A percentile compares a stretch with the other conserved stretches of the same genome.
phyloP scores from a whole-genome alignment of 1,139 yeast species.

The Candida sanyaensis region DNA sequence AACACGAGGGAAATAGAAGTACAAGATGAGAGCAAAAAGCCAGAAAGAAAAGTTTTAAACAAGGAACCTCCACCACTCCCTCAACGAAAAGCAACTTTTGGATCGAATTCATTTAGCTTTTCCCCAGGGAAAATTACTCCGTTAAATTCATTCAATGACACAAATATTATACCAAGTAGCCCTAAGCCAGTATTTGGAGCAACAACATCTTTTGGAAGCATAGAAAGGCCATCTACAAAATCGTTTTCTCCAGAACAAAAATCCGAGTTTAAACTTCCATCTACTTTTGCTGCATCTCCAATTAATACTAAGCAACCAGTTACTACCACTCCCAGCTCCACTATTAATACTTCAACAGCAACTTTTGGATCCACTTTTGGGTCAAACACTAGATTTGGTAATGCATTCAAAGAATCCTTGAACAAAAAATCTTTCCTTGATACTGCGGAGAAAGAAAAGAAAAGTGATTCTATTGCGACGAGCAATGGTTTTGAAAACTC shows the following conservation, averaged over 20 bases:
- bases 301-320: neutral
- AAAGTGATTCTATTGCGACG: conserved; percentile 14
- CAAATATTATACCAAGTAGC: conserved; percentile 8
- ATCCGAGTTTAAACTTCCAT: neutral
- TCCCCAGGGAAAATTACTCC: conserved; percentile 25
- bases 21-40: neutral
- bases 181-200: conserved; percentile 44
- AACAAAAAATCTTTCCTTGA: conserved; percentile 60
- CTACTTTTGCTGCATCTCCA: neutral
- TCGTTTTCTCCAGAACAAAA: neutral
- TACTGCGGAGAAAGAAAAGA: conserved; percentile 14
- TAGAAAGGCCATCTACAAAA: conserved; percentile 5
- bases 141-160: conserved; percentile 17
- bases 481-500: conserved; percentile 18
- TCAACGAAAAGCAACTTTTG: conserved; percentile 28
- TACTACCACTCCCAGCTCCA: neutral
- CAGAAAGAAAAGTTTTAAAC: neutral
- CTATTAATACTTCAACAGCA: neutral
- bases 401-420: conserved; percentile 54
- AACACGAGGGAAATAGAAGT: conserved; percentile 1
- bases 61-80: conserved; percentile 18
- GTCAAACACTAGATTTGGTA: conserved; percentile 57
- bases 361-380: conserved; percentile 46
- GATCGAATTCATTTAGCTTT: conserved; percentile 30
- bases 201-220: conserved; percentile 58